Base-by-base conservation (phyloP, 495 filamentous ascomycete genomes). In the Rusavskia elegans region DNA sequence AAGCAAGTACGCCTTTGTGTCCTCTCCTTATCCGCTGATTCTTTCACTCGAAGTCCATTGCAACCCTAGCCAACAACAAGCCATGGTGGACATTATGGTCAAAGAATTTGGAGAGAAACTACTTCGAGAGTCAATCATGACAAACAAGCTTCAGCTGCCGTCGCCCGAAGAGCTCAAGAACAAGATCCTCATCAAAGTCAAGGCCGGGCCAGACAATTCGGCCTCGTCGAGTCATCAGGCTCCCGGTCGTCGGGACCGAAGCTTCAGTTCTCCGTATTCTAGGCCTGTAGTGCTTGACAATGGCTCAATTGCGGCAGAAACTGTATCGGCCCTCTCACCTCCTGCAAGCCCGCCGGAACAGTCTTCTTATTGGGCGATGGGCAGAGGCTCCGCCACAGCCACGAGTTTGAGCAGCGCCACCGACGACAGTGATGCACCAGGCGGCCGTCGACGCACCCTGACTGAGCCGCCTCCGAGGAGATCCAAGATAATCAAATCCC, bases 41-140 rank as follows among this genome's bases (percentile, higher is more conserved):
- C 76, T 98, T 45, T 97, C 92, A 16, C 82, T 98, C 21, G 92
- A 98, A 61, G 89, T 98, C 17, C 92, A 95, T 63, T 98, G 92
- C 73, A 81, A 75, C 57, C 64, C 80, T 10, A 74, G 82, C 48
- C 90, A 95, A 59, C 92, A 98, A 63, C 68, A 78, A 38, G 76
- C 74, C 37, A 96, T 98, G 90, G 87, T 88, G 21, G 82, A 85
- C 48, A 92, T 87, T 53, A 93, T 98, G 80, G 81, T 80, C 50
- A 79, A 84, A 25, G 77, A 81, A 19, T 89, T 95, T 63, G 84
- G 82, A 30, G 75, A 84, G 21, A 79, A 80, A 59, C 78, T 98
- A 10, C 67, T 97, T 21, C 74, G 80, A 2, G 77, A 89, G 52
- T 85, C 87, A 2, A 66, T 89, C 30, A 74, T 82, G 56, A 74